Evolutionary conservation across 1,284 basidiomycete species (phyloP).

Genomic region (Moniliella sp.): DNA sequence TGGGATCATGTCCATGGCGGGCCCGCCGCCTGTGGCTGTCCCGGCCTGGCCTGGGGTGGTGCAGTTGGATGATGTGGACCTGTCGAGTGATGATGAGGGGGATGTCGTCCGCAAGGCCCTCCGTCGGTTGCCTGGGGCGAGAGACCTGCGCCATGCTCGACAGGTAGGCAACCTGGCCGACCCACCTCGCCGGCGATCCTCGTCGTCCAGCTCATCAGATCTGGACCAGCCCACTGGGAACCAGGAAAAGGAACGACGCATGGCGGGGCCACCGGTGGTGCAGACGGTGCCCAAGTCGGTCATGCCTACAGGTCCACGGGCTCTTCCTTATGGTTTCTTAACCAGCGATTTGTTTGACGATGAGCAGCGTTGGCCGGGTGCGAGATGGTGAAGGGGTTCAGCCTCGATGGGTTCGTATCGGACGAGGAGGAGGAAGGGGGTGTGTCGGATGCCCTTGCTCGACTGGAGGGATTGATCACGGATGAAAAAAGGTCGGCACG

Average conservation of each 20-base stretch:
- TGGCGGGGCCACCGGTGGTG: too few species aligned
- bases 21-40: too few species aligned
- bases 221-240: too few species aligned
- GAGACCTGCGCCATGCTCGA: conserved; percentile 21
- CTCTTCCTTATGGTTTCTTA: too few species aligned
- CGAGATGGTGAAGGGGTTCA: conserved; percentile 25
- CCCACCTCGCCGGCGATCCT: too few species aligned
- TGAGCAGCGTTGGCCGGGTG: conserved; percentile 20
- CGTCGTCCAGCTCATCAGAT: too few species aligned
- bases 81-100: conserved; percentile 28
- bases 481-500: conserved; percentile 17
- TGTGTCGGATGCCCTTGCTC: conserved; percentile 20
- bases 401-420: conserved; percentile 10
- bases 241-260: too few species aligned
- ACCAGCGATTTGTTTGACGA: conserved; percentile 21
- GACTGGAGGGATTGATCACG: conserved; percentile 24
- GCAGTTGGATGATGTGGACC: conserved; percentile 25
- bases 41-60: conserved; percentile 16
- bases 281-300: too few species aligned
- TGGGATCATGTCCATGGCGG: too few species aligned
- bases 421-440: conserved; percentile 20
- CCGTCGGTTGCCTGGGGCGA: conserved; percentile 19
- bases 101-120: conserved; percentile 19
- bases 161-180: too few species aligned
- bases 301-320: too few species aligned